Base-by-base conservation (phyloP, 768 basidiomycete genomes). In the Termitomyces sp. region DNA sequence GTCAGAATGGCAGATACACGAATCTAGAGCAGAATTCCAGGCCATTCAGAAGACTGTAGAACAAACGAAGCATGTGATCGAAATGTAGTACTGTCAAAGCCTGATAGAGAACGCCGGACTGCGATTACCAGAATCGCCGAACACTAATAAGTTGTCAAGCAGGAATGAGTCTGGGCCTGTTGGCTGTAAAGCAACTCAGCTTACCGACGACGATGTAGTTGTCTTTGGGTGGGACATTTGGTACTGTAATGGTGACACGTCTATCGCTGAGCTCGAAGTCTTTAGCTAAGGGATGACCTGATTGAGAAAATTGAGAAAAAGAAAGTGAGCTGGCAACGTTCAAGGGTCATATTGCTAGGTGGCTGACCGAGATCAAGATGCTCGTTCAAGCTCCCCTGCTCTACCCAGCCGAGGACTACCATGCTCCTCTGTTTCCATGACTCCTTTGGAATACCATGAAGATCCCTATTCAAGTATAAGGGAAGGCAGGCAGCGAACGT, bases 71-170 rank as follows among this genome's bases (percentile, higher is more conserved):
- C 43, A 48, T 39, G 49, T 43, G 25, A 54, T 40, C 23, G 12
- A 30, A 47, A 42, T 32, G 34, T 30, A 46, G 27, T 42, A 54
- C 14, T 41, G 41, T 58, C 55, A 63, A 52, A 43, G 52, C 40
- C 57, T 63, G 61, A 85, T 84, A 11, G 69, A 73, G 63, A 87
- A 86, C 51, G 56, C 2, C 1, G 74, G 72, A 59, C 77, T 82
- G 43, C 60, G 61, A 66, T 86, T 79, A 28, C 81, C 83, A n/a
- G 82, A 83, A 64, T 83, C 79, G 10, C 83, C 82, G 32, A 83
- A 68, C 23, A 83, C 80, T 81, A 44, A 12, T 21, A 34, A 19
- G 25, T 27, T 12, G 28, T 49, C 27, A 57, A 30, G 52, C 8
- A 57, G 16, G 17, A 21, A 58, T 11, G 53, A 61, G 41, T 28